Evolutionary conservation across 139 green algal genomes (phyloP), one percentile per base, ranked within the genome.

Genomic region (Astrephomene gubernaculifera): DNA sequence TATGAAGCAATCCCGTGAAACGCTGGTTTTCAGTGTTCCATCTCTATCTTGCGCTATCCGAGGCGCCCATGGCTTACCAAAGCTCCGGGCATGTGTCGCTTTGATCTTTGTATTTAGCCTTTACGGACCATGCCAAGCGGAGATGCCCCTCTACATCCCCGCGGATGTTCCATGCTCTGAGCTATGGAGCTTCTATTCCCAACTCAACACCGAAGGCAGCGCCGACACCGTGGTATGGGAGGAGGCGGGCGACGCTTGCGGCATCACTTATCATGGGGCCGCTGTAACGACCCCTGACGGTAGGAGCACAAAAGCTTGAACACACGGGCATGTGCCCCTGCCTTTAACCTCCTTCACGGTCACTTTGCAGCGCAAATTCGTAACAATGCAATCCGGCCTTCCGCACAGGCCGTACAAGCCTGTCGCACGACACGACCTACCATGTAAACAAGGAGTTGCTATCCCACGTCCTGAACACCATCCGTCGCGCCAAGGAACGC

Each of bases 381-480:
- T n/a, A n/a, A n/a, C n/a, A n/a, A n/a, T n/a, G n/a, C n/a, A n/a
- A n/a, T n/a, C n/a, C n/a, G n/a, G n/a, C n/a, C n/a, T n/a, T n/a
- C n/a, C n/a, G n/a, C 19, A 5, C 57, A 81, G 76, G 60, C 45
- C 60, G 41, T 21, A 52, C 60, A 29, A 57, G 60, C 5, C 41
- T 83, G 27, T 44, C 41, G 25, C 72, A 63, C 41, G n/a, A 64
- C 41, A 83, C 76, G 29, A 64, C 76, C 29, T 83, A 71, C 44
- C 76, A 22, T 21, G 76, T 83, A 24, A 60, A 72, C 57, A 83
- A 83, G 76, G 76, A 83, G 57, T 60, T 83, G 5, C 76, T 83
- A 1, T 63, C 60, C 53, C 76, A 83, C 36, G 41, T 83, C 3
- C 41, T 83, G 8, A 83, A 83, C 76, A 68, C 76, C 25, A 41